A percentile compares a stretch with the other conserved stretches of the same genome.
Evolutionary conservation across 75 land plant species (phyloP).

Genomic region (Pseudotsuga menziesii): DNA sequence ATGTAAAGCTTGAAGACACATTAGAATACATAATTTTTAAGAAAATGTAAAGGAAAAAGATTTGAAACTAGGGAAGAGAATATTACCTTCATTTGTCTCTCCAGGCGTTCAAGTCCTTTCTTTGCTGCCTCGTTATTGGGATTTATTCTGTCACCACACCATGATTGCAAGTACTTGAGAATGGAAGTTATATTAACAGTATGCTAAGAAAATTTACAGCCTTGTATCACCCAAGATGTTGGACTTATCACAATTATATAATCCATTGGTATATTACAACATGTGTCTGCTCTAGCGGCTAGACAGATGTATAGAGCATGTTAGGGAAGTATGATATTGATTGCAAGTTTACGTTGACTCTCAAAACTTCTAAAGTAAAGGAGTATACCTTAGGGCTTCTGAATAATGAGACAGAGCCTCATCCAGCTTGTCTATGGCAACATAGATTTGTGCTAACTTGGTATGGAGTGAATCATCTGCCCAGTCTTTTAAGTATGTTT

Average conservation of each 20-base stretch:
- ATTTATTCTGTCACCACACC: constrained; percentile 62
- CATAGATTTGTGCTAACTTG: constrained; percentile 93
- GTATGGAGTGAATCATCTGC: constrained; percentile 94
- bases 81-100: constrained; percentile 93
- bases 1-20: neutral
- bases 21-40: neutral
- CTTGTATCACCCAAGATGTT: neutral
- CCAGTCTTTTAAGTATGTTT: constrained; percentile 85
- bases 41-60: neutral
- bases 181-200: neutral
- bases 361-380: neutral
- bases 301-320: neutral
- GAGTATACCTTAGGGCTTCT: constrained; percentile 72
- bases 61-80: neutral
- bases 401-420: constrained; percentile 90
- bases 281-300: neutral
- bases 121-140: constrained; percentile 90
- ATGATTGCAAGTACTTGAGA: neutral
- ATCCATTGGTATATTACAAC: neutral
- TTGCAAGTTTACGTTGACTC: neutral
- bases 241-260: too few relatives aligned
- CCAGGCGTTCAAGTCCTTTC: constrained; percentile 87
- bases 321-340: neutral
- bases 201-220: neutral
- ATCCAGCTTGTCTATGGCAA: constrained; percentile 70